Evolutionary conservation across 2,329 filamentous ascomycete species (phyloP).

Genomic region (Colletotrichum acutatum): DNA sequence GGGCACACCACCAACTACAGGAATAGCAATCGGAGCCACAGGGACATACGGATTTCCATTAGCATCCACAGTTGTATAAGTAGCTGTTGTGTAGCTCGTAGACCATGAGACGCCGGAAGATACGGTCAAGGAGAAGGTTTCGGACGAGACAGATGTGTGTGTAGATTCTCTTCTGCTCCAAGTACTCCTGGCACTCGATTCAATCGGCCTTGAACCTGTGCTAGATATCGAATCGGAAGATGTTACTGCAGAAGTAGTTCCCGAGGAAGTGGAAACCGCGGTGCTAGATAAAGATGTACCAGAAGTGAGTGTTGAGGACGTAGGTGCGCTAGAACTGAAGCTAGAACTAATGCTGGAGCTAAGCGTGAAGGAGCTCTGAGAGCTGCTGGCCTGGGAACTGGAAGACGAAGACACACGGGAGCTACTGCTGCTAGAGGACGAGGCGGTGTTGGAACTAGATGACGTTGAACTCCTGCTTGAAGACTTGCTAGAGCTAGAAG

Average conservation of each 20-base stretch:
- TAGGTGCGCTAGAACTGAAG: neutral
- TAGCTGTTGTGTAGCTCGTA: neutral
- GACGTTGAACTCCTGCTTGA: neutral
- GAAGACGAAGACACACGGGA: neutral
- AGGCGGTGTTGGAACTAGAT: neutral
- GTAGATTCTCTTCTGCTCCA: constrained; percentile 1
- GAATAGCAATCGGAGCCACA: neutral
- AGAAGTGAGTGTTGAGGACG: neutral
- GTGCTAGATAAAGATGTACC: neutral
- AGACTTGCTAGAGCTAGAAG: neutral
- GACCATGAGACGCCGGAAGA: constrained; percentile 15
- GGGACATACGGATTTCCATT: constrained; percentile 8
- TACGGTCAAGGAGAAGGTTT: constrained; percentile 2
- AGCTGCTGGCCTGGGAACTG: neutral
- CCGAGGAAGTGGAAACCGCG: neutral
- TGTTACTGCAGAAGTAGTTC: neutral
- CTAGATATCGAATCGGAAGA: neutral
- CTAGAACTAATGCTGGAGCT: neutral
- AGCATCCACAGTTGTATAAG: neutral
- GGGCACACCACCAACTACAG: neutral
- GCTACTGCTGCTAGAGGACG: neutral
- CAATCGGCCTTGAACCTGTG: neutral
- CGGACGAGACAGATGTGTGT: neutral
- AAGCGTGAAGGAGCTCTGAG: neutral
- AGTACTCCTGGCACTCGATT: neutral